Base-by-base conservation (phyloP, 164 flowering plant genomes). In the Amborella trichopoda region DNA sequence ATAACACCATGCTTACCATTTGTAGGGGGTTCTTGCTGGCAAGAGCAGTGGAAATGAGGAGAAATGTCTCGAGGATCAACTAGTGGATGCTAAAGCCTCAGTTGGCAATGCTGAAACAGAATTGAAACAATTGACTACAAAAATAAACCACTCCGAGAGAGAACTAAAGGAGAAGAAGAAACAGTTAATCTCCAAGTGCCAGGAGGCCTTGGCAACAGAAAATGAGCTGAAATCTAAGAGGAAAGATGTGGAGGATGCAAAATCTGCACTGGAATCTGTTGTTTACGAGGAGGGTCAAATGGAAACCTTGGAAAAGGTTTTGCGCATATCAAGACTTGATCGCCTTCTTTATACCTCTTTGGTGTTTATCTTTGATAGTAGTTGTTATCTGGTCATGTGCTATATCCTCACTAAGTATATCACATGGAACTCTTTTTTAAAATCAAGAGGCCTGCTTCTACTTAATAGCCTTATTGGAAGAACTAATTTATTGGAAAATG, bases 1-100 rank as follows among this genome's bases (percentile, higher is more conserved):
- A n/a, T n/a, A n/a, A n/a, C n/a, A n/a, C n/a, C n/a, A 4, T 55
- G 17, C 47, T 53, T 36, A 20, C 18, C 53, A 2, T 66, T 60
- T 38, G 12, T 53, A 93, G 99, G 96, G 91, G 40, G 79, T 85
- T 2, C 49, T 83, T 26, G 95, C 95, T 58, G 99, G 99, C 16
- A 93, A 93, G 66, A 81, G 84, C 59, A 83, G 85, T 59, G 94
- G 91, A 25, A 63, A 76, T 66, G 95, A 93, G 58, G 95, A 85
- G 40, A 93, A 93, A 66, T 87, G 96, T 68, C 84, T 93, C 44
- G 93, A 93, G 55, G 99, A 93, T 69, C 95, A 88, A 57, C 63
- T 93, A 36, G 71, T 55, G 52, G 99, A 93, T 68, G 94, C 99
- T 49, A 88, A 85, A 59, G 71, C 76, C 27, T 87, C 94, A 37